A percentile compares a stretch with the other conserved stretches of the same genome.
Conservation (phyloP, 805 yeast genomes). For the Monosporozyma unispora region DNA sequence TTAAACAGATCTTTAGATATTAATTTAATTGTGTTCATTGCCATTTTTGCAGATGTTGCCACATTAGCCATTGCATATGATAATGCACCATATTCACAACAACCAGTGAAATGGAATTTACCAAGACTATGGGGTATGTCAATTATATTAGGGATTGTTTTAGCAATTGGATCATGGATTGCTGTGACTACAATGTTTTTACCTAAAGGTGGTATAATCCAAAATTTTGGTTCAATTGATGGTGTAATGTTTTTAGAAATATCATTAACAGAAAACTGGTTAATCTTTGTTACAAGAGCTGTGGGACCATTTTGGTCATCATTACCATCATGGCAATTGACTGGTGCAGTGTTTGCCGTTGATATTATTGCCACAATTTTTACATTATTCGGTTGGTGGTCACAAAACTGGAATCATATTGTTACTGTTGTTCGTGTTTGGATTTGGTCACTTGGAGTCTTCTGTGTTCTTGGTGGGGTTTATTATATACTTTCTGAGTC, state of each 20-base stretch:
- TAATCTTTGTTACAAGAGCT: conserved; percentile 93
- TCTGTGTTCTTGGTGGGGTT: conserved; percentile 94
- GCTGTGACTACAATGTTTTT: conserved; percentile 89
- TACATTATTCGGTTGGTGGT: conserved; percentile 95
- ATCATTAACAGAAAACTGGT: conserved; percentile 94
- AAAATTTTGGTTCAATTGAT: conserved; percentile 89
- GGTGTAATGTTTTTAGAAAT: conserved; percentile 91
- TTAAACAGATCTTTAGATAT: conserved; percentile 79
- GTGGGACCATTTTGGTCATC: conserved; percentile 98
- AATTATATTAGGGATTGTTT: conserved; percentile 69
- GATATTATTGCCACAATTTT: conserved; percentile 89
- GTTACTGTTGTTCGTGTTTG: conserved; percentile 91
- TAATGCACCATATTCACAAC: conserved; percentile 89
- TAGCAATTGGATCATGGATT: conserved; percentile 92
- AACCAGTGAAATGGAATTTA: conserved; percentile 93
- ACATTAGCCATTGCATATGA: conserved; percentile 96
- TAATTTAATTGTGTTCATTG: conserved; percentile 91
- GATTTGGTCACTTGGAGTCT: conserved; percentile 93
- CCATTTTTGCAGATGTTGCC: conserved; percentile 95
- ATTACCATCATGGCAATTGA: conserved; percentile 89
- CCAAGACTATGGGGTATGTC: conserved; percentile 98
- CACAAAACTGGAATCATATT: conserved; percentile 93
- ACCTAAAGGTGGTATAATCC: conserved; percentile 87
- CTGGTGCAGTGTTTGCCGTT: conserved; percentile 87
- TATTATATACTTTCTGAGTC: conserved; percentile 87